Evolutionary conservation across 441 rosid genomes (phyloP).

Genomic region (Brassica balearica): DNA sequence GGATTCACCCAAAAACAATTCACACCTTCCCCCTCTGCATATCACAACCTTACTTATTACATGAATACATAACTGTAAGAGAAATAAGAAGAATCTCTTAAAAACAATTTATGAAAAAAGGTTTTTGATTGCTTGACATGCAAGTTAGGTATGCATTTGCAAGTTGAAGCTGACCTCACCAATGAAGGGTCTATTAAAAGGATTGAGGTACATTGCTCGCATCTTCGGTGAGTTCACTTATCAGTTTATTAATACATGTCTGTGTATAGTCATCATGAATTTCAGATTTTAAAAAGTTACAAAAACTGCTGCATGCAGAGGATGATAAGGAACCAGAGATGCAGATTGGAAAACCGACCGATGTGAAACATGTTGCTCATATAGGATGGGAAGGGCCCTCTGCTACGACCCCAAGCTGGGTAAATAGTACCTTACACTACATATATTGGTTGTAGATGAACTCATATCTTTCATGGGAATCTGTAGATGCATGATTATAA

Average conservation of each 20-base stretch:
- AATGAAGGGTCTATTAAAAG: slow-evolving; percentile 46
- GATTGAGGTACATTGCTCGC: slow-evolving; percentile 47
- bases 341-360: slow-evolving; percentile 91
- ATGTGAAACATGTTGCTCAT: slow-evolving; percentile 99
- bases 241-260: neutral
- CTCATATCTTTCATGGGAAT: slow-evolving; percentile 9
- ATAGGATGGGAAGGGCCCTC: slow-evolving; percentile 97
- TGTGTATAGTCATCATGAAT: neutral
- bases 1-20: slow-evolving; percentile 13
- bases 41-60: neutral
- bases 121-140: slow-evolving; percentile 24
- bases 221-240: slow-evolving; percentile 44
- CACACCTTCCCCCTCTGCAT: slow-evolving; percentile 1
- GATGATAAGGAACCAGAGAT: slow-evolving; percentile 84
- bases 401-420: slow-evolving; percentile 81
- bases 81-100: neutral
- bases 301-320: slow-evolving; percentile 59
- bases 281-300: neutral
- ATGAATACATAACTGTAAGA: neutral
- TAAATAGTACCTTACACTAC: slow-evolving; percentile 36
- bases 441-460: neutral
- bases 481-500: slow-evolving; percentile 43
- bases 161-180: slow-evolving; percentile 34
- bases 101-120: neutral
- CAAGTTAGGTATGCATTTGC: slow-evolving; percentile 40